These are phyloP conservation scores for Ilex aquifolium DNA, from an alignment of 257 asterid genomes.

Conservation along the genomic window DNA sequence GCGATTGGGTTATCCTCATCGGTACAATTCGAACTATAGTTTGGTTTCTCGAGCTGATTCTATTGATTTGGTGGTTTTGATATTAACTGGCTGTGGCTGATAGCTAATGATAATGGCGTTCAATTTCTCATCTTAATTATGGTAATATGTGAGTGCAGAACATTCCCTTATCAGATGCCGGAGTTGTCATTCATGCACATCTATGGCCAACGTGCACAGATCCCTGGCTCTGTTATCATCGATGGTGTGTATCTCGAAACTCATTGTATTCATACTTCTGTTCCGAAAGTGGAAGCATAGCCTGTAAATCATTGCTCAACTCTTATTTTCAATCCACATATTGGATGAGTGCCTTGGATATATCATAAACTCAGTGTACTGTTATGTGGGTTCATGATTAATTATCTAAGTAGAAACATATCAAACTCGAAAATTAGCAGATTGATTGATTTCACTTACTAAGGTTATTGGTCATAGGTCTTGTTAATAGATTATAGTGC, in stretches of 20 bases:
- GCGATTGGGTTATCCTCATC: conserved; percentile 73
- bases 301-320: neutral
- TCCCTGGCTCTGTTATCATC: conserved; percentile 82
- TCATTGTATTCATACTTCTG: no score
- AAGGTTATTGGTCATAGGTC: neutral
- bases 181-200: conserved; percentile 84
- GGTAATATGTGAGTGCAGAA: conserved; percentile 44
- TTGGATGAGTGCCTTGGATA: no score
- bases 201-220: conserved; percentile 73
- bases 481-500: neutral
- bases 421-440: no score
- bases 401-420: no score
- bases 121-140: no score
- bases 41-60: neutral
- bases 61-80: neutral
- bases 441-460: no score
- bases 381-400: no score
- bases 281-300: neutral
- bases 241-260: conserved; percentile 49
- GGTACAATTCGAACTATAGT: conserved; percentile 26
- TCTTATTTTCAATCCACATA: neutral
- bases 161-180: conserved; percentile 55
- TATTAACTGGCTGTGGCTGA: no score
- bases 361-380: no score
- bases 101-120: no score